Evolutionary conservation across 495 filamentous ascomycete genomes (phyloP).

Genomic region (Filosporella fistucella): DNA sequence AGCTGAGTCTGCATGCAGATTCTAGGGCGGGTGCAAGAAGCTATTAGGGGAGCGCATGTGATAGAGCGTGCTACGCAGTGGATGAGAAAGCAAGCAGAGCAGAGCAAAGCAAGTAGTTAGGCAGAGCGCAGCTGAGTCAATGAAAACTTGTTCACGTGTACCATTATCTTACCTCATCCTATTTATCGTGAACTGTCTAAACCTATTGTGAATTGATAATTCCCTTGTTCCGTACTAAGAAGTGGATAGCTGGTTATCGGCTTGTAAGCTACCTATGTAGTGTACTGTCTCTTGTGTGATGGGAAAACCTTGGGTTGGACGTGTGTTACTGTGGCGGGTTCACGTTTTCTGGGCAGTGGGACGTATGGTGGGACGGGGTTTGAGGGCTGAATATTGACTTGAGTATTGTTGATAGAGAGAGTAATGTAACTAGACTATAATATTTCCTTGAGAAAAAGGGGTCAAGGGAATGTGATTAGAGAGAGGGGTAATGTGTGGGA

Average conservation of each 20-base stretch:
- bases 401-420: too few species aligned
- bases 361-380: too few species aligned
- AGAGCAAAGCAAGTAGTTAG: background rate
- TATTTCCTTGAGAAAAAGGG: too few species aligned
- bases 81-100: background rate
- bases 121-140: background rate
- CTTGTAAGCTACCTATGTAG: background rate
- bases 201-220: background rate
- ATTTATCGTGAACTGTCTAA: background rate
- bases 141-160: conserved; percentile 4
- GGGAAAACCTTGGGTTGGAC: background rate
- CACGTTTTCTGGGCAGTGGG: too few species aligned
- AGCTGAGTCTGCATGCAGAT: background rate
- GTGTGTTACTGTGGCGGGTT: background rate
- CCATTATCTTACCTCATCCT: background rate
- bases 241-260: background rate
- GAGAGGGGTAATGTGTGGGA: too few species aligned
- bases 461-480: too few species aligned
- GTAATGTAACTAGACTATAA: too few species aligned
- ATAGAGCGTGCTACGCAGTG: background rate
- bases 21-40: background rate
- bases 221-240: too few species aligned
- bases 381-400: too few species aligned
- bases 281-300: too few species aligned
- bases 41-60: background rate